A percentile compares a stretch with the other conserved stretches of the same genome.
Evolutionary conservation across 83 land plant species (phyloP).

Genomic region (Picea engelmannii): DNA sequence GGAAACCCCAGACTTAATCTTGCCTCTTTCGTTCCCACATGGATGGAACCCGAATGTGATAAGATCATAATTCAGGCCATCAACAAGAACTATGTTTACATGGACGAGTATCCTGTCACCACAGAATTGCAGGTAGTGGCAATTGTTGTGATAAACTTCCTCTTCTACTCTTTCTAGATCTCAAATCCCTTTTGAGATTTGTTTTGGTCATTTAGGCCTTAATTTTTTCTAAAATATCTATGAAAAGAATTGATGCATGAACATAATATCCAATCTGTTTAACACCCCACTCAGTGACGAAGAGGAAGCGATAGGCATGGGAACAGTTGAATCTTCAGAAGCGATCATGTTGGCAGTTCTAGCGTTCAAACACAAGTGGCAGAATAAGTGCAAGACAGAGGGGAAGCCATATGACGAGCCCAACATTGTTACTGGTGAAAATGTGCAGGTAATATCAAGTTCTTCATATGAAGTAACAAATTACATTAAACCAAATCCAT

Average conservation of each 20-base stretch:
- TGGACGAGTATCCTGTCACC: constrained; percentile 79
- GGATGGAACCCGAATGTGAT: constrained; percentile 71
- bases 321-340: constrained; percentile 72
- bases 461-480: too few species aligned
- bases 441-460: constrained; percentile 46
- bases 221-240: too few species aligned
- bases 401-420: constrained; percentile 77
- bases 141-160: too few species aligned
- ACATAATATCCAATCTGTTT: constrained; percentile 71
- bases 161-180: neutral
- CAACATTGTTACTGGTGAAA: constrained; percentile 70
- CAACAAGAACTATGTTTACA: constrained; percentile 71
- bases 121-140: constrained; percentile 59
- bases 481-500: too few species aligned
- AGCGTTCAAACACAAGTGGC: constrained; percentile 78
- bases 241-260: constrained; percentile 63
- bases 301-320: constrained; percentile 61
- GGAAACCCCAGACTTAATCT: constrained; percentile 70
- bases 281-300: constrained; percentile 50
- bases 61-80: constrained; percentile 43
- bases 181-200: neutral
- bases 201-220: neutral
- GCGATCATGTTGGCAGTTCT: constrained; percentile 76
- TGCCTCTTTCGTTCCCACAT: constrained; percentile 70
- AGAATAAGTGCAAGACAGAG: constrained; percentile 57